Base-by-base conservation (phyloP, 345 rosid genomes). In the Limnanthes douglasii region DNA sequence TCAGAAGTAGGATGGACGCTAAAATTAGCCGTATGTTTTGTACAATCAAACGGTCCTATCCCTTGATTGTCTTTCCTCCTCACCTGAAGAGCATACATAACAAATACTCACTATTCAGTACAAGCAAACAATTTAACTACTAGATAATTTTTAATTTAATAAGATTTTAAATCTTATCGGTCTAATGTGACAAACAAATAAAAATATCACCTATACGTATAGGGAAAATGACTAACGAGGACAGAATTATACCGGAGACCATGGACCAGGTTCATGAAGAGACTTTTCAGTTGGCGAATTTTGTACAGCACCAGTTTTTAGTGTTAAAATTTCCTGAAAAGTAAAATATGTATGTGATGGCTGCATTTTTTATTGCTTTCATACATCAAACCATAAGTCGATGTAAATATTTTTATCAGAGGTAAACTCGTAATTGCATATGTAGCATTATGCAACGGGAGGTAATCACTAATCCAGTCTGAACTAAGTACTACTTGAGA, bases 41-140 rank as follows among this genome's bases (percentile, higher is more conserved):
- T 88, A 57, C 95, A 90, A 61, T 90, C 95, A 54, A 53, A 90
- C 42, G 95, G 98, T 11, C 95, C 97, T 8, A 88, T 63, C 41
- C 18, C 78, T 56, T 72, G 94, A 49, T 61, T 73, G 44, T 59
- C 68, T 50, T 71, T 88, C 50, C 60, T 54, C 51, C 40, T 78
- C 49, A 86, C 93, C 97, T 86, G 65, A 31, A 59, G 44, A 36
- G 15, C 32, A 44, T 28, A 31, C 24, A 15, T 18, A 8, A 14
- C 19, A 16, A 41, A 8, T 27, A 17, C 21, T 2, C 21, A 11
- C 28, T 11, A 35, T 23, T 51, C 35, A 34, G 44, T 28, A 14
- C 13, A 33, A 32, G 3, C 29, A 37, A 33, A 33, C 8, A 25
- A n/a, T 7, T 17, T n/a, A 21, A 20, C n/a, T n/a, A n/a, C n/a